phyloP scores from a whole-genome alignment of 345 rosid genomes.

The Toxicodendron radicans region DNA sequence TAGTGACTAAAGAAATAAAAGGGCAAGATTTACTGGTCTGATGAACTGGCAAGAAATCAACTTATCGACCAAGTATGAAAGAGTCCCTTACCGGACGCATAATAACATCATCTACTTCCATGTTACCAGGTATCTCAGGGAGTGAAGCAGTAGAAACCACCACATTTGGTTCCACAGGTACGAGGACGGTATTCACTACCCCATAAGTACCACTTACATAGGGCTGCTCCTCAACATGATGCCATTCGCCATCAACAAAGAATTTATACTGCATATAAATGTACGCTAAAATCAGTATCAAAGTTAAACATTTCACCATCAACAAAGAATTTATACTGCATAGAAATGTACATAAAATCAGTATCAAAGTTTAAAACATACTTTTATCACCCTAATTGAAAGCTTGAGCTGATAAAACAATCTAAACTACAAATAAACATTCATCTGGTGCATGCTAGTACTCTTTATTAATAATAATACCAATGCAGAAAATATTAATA shows the following conservation, averaged over 20 bases:
- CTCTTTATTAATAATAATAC: not conserved
- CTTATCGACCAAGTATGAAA: not conserved
- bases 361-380: conserved; percentile 6
- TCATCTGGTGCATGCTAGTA: not conserved
- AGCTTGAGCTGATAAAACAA: not conserved
- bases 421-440: not conserved
- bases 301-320: conserved; percentile 2
- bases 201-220: conserved; percentile 60
- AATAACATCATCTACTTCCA: conserved; percentile 79
- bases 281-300: conserved; percentile 24
- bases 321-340: conserved; percentile 93
- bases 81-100: conserved; percentile 44
- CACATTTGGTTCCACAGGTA: conserved; percentile 49
- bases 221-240: conserved; percentile 76
- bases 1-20: not conserved
- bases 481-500: not conserved
- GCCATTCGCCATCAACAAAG: conserved; percentile 90
- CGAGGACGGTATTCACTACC: conserved; percentile 62
- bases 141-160: conserved; percentile 32
- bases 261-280: conserved; percentile 78
- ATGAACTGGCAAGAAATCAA: not conserved
- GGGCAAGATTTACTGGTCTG: not conserved
- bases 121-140: conserved; percentile 44
- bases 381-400: conserved; percentile 13
- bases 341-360: conserved; percentile 23